Evolutionary conservation across 371 early-diverging fungal species (phyloP), one percentile per base, ranked within the genome.

Genomic region (Mortierella sp.): DNA sequence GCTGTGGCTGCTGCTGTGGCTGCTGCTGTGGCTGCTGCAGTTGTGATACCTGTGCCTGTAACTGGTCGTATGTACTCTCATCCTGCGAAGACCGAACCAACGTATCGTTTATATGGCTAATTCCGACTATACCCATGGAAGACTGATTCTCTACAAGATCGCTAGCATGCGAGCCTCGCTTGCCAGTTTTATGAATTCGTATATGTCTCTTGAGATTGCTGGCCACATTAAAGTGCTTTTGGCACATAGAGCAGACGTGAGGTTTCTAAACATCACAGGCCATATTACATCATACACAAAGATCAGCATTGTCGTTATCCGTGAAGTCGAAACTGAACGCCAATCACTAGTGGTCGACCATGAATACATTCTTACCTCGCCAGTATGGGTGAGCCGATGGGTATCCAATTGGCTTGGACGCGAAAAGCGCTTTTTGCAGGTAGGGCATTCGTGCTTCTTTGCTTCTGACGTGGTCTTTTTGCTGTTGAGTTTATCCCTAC

Each of bases 391-490:
- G 15, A 35, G 34, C 3, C 8, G 15, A 40, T 69, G 70, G 1
- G 63, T 69, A 5, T 47, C 58, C n/a, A 62, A 37, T 35, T 69
- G 70, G 26, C 70, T 69, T 43, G 70, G 70, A 4, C 70, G 62
- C 22, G 70, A 62, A 23, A 69, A 69, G 8, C 49, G 22, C 49
- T 69, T 69, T 5, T 37, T 32, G 28, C 70, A 69, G 17, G 8
- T 17, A n/a, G n/a, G 8, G 28, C 70, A 69, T 1, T 53, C 28
- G 34, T 69, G 70, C 15, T 32, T 54, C 57, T 26, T 62, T 2
- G 37, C 23, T 9, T 56, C 49, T 3, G 40, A 34, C 8, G 22
- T 13, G 47, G 10, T 12, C 55, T 45, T 61, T 34, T 59, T 61
- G 43, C 40, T 9, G 47, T 61, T 68, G 43, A 22, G 32, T 22